phyloP scores from a whole-genome alignment of 805 yeast genomes.

The Kodamaea sagamina region DNA sequence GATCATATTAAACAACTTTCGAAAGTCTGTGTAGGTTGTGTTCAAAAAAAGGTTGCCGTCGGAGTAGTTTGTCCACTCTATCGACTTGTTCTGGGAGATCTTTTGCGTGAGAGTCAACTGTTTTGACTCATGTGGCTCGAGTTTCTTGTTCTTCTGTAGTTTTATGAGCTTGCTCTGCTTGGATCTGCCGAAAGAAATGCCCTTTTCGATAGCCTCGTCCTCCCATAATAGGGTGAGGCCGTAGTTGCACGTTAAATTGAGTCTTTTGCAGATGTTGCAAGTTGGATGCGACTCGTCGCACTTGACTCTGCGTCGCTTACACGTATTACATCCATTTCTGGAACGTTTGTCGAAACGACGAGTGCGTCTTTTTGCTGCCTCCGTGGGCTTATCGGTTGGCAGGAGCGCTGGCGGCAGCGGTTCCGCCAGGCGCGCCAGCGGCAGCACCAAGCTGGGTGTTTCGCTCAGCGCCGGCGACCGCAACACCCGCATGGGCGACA shows the following conservation, averaged over 20 bases:
- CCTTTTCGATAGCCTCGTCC: slow-evolving; percentile 36
- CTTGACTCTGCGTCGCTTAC: slow-evolving; percentile 50
- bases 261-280: slow-evolving; percentile 31
- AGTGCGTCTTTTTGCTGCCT: slow-evolving; percentile 6
- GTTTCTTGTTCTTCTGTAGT: slow-evolving; percentile 18
- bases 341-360: slow-evolving; percentile 12
- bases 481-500: background rate
- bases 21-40: slow-evolving; percentile 21
- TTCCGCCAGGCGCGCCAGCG: no score
- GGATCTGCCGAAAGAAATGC: slow-evolving; percentile 41
- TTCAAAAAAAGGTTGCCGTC: slow-evolving; percentile 21
- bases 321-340: slow-evolving; percentile 48
- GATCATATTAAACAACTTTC: slow-evolving; percentile 9
- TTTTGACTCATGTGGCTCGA: slow-evolving; percentile 14
- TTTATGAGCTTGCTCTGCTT: slow-evolving; percentile 16
- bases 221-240: slow-evolving; percentile 31
- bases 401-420: background rate
- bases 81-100: slow-evolving; percentile 6
- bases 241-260: slow-evolving; percentile 22
- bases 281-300: slow-evolving; percentile 37
- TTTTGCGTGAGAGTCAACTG: slow-evolving; percentile 3
- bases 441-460: background rate
- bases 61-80: slow-evolving; percentile 11
- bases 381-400: background rate
- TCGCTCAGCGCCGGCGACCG: slow-evolving; percentile 1